Evolutionary conservation across 2,329 filamentous ascomycete species (phyloP).

Genomic region (Cryphonectria japonica): DNA sequence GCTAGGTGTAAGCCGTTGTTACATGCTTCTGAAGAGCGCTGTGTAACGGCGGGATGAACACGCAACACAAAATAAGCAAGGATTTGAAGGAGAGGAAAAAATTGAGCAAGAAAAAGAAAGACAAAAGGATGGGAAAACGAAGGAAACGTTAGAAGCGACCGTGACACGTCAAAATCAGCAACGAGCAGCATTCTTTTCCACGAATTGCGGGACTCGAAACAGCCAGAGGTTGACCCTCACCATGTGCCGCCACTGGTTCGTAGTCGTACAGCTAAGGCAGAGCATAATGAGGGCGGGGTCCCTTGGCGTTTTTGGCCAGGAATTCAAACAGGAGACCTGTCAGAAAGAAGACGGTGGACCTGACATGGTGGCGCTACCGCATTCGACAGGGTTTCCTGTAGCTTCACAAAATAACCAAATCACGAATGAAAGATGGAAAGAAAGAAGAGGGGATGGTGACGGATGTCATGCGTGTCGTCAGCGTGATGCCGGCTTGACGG

Average conservation of each 20-base stretch:
- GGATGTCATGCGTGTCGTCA: not conserved
- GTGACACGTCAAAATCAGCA: not conserved
- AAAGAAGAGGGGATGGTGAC: not conserved
- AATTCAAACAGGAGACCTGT: not conserved
- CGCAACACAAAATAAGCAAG: not conserved
- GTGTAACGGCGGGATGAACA: not conserved
- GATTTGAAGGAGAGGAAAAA: not conserved
- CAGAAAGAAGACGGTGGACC: not conserved
- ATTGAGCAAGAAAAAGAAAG: not conserved
- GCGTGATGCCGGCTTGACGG: not conserved
- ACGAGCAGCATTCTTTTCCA: not conserved
- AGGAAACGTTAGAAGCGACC: not conserved
- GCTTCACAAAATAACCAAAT: not conserved
- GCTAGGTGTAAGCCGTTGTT: not conserved
- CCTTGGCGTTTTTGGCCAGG: not conserved
- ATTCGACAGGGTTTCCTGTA: not conserved
- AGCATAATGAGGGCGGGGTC: not conserved
- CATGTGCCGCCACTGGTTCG: not conserved
- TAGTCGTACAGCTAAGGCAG: slow-evolving; percentile 11
- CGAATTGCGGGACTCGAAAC: not conserved
- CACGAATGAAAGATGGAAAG: not conserved
- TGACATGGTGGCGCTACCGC: not conserved
- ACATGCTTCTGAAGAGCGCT: not conserved
- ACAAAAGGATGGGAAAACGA: not conserved
- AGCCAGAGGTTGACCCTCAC: not conserved